Evolutionary conservation across 441 rosid genomes (phyloP).

Genomic region (Biscutella laevigata): DNA sequence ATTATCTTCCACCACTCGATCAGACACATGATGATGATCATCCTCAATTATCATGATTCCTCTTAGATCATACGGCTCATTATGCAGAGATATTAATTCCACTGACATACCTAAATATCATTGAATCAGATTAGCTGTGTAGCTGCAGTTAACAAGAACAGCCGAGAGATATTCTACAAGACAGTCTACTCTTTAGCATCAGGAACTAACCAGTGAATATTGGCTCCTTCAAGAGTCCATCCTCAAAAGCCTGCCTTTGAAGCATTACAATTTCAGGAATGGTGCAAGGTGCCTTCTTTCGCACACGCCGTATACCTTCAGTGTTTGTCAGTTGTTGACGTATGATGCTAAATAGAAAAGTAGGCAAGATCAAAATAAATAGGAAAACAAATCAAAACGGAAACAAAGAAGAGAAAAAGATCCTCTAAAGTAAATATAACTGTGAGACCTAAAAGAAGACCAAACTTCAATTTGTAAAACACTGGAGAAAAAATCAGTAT

Average conservation of each 20-base stretch:
- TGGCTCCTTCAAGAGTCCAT: slow-evolving; percentile 55
- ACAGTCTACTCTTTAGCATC: slow-evolving; percentile 5
- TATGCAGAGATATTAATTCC: slow-evolving; percentile 47
- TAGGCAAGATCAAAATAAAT: slow-evolving; percentile 19
- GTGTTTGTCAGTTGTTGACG: slow-evolving; percentile 82
- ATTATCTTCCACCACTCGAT: slow-evolving; percentile 31
- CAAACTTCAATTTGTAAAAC: slow-evolving; percentile 4
- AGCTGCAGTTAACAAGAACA: slow-evolving; percentile 5
- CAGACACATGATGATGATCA: slow-evolving; percentile 31
- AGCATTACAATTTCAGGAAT: slow-evolving; percentile 72
- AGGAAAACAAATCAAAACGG: neutral
- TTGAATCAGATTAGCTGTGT: neutral
- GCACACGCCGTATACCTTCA: slow-evolving; percentile 82
- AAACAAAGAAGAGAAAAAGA: neutral
- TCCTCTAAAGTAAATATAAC: neutral
- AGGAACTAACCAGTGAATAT: slow-evolving; percentile 63
- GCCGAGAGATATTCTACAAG: slow-evolving; percentile 3
- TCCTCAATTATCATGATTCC: slow-evolving; percentile 40
- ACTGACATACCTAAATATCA: slow-evolving; percentile 58
- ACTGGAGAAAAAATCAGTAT: slow-evolving; percentile 2
- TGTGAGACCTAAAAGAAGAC: neutral
- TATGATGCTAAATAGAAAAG: slow-evolving; percentile 53
- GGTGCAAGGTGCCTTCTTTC: slow-evolving; percentile 98
- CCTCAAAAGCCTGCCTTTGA: slow-evolving; percentile 70
- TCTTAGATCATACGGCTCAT: slow-evolving; percentile 61